Evolutionary conservation across 805 yeast species (phyloP), one percentile per base, ranked within the genome.

Genomic region (Lipomyces starkeyi): DNA sequence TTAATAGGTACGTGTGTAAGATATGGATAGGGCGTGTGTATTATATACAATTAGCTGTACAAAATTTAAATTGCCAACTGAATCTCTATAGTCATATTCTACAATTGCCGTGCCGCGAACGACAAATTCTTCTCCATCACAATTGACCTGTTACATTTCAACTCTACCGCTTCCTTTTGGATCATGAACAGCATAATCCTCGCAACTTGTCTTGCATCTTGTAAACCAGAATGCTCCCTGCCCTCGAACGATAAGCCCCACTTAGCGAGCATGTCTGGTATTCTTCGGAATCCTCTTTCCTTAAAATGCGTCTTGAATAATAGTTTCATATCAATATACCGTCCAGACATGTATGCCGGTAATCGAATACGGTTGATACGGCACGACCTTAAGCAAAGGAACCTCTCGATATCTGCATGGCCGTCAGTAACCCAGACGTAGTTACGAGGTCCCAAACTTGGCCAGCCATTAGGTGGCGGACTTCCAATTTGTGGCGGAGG

Each of bases 361-460:
- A 69, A 62, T n/a, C 57, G 58, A 9, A 62, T 37, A 8, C 59
- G 34, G 32, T 68, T 69, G 49, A 69, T 60, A 11, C 59, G 53
- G 61, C 71, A 66, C 1, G 72, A 69, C 54, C 65, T 54, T 8
- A 20, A 34, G 35, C 71, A 68, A 17, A 69, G 49, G 54, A 69
- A 69, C 20, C 71, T 66, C 34, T 69, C 72, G 40, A 69, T 68
- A 60, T 69, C 72, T 17, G 72, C 72, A 7, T 25, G 11, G 9
- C 72, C 72, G 32, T 69, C 68, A 5, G 71, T 67, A 2, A 69
- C 72, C 67, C 67, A 66, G 3, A 59, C 62, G 43, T 61, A 68
- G 27, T 68, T 66, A 14, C 63, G 43, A 2, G 54, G 53, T 13
- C 14, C 57, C 22, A 25, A 9, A 5, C 17, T 14, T 3, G 62